phyloP scores from a whole-genome alignment of 441 rosid species.

The Rhodomyrtus psidioides region DNA sequence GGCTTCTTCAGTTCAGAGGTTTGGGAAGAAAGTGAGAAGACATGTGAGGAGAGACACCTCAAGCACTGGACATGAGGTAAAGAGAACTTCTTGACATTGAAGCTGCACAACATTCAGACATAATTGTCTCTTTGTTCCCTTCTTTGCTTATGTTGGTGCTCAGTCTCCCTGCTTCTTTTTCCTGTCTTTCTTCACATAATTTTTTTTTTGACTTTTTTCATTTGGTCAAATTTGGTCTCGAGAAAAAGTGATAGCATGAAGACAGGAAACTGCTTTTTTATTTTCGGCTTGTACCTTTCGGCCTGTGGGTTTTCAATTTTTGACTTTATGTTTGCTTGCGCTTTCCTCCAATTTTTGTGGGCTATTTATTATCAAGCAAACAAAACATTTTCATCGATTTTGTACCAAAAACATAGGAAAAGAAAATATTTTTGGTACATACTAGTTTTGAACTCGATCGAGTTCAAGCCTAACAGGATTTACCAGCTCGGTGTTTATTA shows the following conservation, averaged over 20 bases:
- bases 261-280: neutral
- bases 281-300: neutral
- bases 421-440: neutral
- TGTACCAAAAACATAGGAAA: neutral
- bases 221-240: neutral
- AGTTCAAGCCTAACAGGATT: neutral
- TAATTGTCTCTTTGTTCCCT: neutral
- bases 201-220: neutral
- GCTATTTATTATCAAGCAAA: neutral
- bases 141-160: neutral
- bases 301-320: neutral
- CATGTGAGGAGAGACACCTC: conserved; percentile 71
- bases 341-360: neutral
- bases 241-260: neutral
- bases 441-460: neutral
- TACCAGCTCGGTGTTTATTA: neutral
- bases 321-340: neutral
- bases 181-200: neutral
- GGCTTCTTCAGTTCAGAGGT: conserved; percentile 53
- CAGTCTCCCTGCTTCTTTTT: neutral
- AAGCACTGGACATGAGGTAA: conserved; percentile 86
- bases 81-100: neutral
- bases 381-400: neutral
- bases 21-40: conserved; percentile 60
- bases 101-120: neutral